phyloP scores from a whole-genome alignment of 225 moss, liverwort and hornwort genomes.

The Pseudoscleropodium purum region DNA sequence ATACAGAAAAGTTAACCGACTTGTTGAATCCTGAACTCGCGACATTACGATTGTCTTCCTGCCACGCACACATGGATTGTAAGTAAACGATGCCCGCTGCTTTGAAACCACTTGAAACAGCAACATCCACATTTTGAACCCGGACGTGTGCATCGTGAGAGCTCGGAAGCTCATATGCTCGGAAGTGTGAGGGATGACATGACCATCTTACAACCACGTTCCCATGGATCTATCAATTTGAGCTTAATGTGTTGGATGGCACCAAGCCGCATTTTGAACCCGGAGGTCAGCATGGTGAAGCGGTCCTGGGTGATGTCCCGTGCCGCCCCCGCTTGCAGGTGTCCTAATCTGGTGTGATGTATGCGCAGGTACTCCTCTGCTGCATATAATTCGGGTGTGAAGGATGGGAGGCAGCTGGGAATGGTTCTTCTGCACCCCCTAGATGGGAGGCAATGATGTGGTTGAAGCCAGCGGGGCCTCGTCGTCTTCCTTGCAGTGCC shows the following conservation, averaged over 20 bases:
- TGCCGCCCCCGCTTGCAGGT: background rate
- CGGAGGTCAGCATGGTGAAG: background rate
- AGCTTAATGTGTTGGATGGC: background rate
- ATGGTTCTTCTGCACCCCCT: slow-evolving; percentile 9
- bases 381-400: background rate
- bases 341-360: slow-evolving; percentile 1
- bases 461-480: background rate
- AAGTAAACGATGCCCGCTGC: background rate
- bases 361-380: background rate
- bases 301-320: background rate
- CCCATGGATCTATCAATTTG: background rate
- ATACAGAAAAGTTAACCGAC: background rate
- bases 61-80: background rate
- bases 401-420: slow-evolving; percentile 10
- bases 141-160: background rate
- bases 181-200: background rate
- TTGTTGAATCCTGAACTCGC: background rate
- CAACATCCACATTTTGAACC: background rate
- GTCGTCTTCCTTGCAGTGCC: background rate
- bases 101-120: background rate
- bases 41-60: background rate
- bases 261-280: background rate
- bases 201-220: background rate
- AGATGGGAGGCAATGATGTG: slow-evolving; percentile 16
- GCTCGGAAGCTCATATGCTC: background rate